Base-by-base conservation (phyloP, 2,329 filamentous ascomycete genomes). In the Mycogone perniciosa region DNA sequence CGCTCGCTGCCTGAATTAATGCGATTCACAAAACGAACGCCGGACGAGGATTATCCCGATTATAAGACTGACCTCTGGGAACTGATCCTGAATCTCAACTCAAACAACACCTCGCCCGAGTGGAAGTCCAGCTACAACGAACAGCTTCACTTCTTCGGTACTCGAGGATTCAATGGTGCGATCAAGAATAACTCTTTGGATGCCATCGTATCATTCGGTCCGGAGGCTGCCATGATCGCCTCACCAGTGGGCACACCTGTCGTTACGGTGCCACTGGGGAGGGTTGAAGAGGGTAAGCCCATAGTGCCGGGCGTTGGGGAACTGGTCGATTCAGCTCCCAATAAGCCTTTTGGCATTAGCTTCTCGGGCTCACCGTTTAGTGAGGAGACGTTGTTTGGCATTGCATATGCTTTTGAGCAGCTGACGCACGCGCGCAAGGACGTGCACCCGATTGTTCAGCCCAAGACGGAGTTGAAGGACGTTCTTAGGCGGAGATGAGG, bases 371-470 rank as follows among this genome's bases (percentile, higher is more conserved):
- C 66, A 2, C 73, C 72, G 47, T 88, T 79, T 69, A 77, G 72
- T 35, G 85, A 88, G 63, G 77, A 76, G 58, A 72, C 66, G 30
- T 60, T 89, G 56, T 78, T 88, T 50, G 79, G 77, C 0, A 75
- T 82, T 60, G 84, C 83, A 5, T 87, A 84, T 69, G 83, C 81
- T 4, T 86, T 81, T 65, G 85, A 89, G 70, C 80, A 85, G 68
- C 68, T 72, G 55, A 84, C 67, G 1, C 48, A 52, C 35, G 59
- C 60, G 31, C 54, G 69, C 8, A 53, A 59, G 6, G 55, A 50
- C 10, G 56, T 67, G 5, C 58, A 60, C 44, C 61, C 64, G 5
- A 59, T 61, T 7, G 45, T 68, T 0, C 48, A 58, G 51, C 66
- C 67, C 4, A 60, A 33, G 20, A 67, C 61, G 1, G 67, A 68